Percentiles rank a stretch among this genome's conserved stretches.
Conservation (phyloP, 31 red algal genomes). For the Asparagopsis taxiformis region DNA sequence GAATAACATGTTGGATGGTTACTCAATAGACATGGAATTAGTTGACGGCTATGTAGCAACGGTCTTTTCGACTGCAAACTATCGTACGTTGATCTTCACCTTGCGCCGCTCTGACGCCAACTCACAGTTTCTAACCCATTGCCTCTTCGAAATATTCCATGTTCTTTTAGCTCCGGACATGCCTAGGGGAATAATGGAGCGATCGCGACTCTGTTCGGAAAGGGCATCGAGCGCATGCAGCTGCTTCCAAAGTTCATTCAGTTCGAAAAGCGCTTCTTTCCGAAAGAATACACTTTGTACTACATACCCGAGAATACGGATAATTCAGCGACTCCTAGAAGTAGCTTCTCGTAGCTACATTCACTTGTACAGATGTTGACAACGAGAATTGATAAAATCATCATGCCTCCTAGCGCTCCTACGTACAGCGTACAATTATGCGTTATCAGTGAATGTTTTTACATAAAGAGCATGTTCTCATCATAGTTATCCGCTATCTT, state of each 20-base stretch:
- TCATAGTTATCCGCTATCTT: no score
- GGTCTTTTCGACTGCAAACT: constrained; percentile 73
- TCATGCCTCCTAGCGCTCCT: no score
- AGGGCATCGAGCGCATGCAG: constrained; percentile 23
- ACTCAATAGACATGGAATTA: constrained; percentile 73
- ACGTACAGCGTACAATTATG: no score
- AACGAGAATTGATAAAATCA: no score
- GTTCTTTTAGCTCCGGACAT: constrained; percentile 29
- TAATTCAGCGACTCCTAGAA: constrained; percentile 38
- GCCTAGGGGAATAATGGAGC: constrained; percentile 47
- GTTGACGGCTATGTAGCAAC: constrained; percentile 64
- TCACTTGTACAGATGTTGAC: no score
- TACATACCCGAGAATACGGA: constrained; percentile 25
- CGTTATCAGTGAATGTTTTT: no score
- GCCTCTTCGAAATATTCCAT: not conserved
- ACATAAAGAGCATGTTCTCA: no score
- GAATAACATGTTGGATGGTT: constrained; percentile 59
- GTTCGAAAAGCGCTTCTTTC: constrained; percentile 27
- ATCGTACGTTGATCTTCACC: constrained; percentile 76
- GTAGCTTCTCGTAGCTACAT: constrained; percentile 43
- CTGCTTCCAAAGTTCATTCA: constrained; percentile 37
- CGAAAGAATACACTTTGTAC: constrained; percentile 20
- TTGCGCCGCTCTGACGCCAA: no score
- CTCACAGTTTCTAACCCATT: constrained; percentile 1
- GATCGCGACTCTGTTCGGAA: constrained; percentile 57